Percentiles rank a stretch among this genome's conserved stretches.
These are phyloP conservation scores for Amanita jacksonii DNA, from an alignment of 768 basidiomycete genomes.

Conservation along the genomic window DNA sequence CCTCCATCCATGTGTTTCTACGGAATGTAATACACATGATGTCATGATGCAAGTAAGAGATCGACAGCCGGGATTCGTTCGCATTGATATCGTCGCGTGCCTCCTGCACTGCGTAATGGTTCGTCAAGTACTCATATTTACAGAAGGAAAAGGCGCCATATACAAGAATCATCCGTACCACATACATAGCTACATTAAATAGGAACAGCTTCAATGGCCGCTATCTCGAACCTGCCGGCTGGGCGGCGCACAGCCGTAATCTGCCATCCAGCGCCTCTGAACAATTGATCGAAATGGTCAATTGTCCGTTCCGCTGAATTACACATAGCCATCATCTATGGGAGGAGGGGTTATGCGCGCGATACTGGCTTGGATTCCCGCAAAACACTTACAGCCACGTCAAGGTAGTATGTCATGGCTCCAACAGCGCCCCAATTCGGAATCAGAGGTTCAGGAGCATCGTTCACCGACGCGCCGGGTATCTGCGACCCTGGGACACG, in stretches of 20 bases:
- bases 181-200: no score
- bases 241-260: constrained; percentile 17
- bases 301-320: constrained; percentile 32
- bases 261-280: constrained; percentile 25
- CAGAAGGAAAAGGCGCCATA: no score
- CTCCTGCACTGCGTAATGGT: no score
- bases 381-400: constrained; percentile 23
- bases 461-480: constrained; percentile 14
- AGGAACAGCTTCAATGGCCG: constrained; percentile 17
- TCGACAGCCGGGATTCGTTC: no score
- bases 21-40: no score
- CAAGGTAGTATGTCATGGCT: constrained; percentile 25
- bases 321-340: constrained; percentile 30
- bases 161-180: no score
- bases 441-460: constrained; percentile 26
- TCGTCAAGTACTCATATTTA: no score
- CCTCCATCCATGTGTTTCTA: no score
- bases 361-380: no score
- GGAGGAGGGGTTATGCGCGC: no score
- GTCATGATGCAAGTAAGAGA: no score
- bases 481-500: constrained; percentile 6
- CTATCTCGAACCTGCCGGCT: constrained; percentile 13
- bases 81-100: no score
- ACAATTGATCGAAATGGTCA: constrained; percentile 20
- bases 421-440: constrained; percentile 30